Conservation (phyloP, 1,284 basidiomycete species). For the Porodaedalea pini region DNA sequence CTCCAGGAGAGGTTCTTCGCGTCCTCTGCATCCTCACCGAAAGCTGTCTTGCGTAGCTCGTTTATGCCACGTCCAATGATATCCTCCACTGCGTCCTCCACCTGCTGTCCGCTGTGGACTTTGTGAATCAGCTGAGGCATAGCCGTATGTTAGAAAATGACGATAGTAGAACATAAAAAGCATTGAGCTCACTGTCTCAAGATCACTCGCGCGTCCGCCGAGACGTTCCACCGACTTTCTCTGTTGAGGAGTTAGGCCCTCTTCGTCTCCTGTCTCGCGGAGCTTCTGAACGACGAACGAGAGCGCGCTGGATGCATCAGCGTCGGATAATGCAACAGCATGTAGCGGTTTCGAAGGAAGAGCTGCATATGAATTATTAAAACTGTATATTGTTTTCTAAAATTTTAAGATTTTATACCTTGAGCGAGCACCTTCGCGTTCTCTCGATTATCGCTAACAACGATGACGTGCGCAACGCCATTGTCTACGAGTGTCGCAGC, state of each 20-base stretch:
- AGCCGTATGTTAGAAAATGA: background rate
- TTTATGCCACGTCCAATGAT: constrained; percentile 77
- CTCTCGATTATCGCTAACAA: constrained; percentile 88
- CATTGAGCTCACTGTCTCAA: constrained; percentile 62
- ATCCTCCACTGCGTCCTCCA: constrained; percentile 85
- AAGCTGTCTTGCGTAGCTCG: constrained; percentile 87
- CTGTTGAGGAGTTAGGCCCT: constrained; percentile 53
- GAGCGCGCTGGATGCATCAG: constrained; percentile 77
- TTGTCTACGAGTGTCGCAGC: constrained; percentile 78
- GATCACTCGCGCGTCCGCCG: constrained; percentile 85
- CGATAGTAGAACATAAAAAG: background rate
- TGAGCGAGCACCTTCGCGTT: constrained; percentile 81
- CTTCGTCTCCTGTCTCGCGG: constrained; percentile 49
- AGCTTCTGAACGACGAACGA: constrained; percentile 82
- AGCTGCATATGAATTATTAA: constrained; percentile 42
- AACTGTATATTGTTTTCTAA: constrained; percentile 5
- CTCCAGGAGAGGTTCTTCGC: constrained; percentile 82
- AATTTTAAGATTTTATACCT: constrained; percentile 40
- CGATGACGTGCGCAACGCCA: constrained; percentile 88
- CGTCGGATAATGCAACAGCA: constrained; percentile 77
- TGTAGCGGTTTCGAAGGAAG: constrained; percentile 85
- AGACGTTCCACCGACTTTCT: constrained; percentile 62
- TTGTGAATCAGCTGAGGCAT: constrained; percentile 73
- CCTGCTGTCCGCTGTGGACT: constrained; percentile 67
- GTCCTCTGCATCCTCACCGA: constrained; percentile 89